Base-by-base conservation (phyloP, 345 rosid genomes). In the Eucalyptus polyanthemos region DNA sequence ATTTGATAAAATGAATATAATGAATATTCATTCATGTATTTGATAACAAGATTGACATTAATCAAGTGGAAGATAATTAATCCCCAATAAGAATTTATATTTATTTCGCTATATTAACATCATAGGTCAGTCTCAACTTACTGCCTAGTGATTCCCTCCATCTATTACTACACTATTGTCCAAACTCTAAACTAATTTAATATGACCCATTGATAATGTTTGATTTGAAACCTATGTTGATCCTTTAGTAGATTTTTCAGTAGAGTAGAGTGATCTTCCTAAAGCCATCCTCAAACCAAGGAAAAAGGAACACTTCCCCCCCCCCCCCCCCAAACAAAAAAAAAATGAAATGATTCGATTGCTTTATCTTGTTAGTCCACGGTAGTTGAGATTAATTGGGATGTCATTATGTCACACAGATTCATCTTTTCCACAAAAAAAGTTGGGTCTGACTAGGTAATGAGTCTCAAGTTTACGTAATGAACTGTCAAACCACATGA, bases 291-390 rank as follows among this genome's bases (percentile, higher is more conserved):
- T 72, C 81, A 3, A 21, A 34, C 45, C 12, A 72, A 34, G 81
- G 81, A 34, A 34, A 72, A 72, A 34, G 10, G 25, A 34, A 11
- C 25, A 7, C 21, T 3, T 0, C 21, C 50, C 50, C 13, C 13
- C 50, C 50, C 2, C 50, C 6, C 14, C 6, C 2, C 50, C 2
- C 16, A 0, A 5, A 15, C 3, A 50, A 14, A 50, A 21, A 31
- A 16, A 40, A 16, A 15, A 69, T 9, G 25, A 16, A 69, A 69
- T 16, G 44, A 17, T 34, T 16, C 34, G 24, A 34, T 31, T 16
- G 42, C 62, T 58, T 65, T 34, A 37, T 69, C 81, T 9, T 58
- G 29, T 25, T 58, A 10, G n/a, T 25, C 12, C 65, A 58, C 1
- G 42, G 10, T 69, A 69, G 44, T 17, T 69, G 80, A 69, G 80